Evolutionary conservation across 108 stramenopile species (phyloP), one percentile per base, ranked within the genome.

Genomic region (Nitzschia sp.): DNA sequence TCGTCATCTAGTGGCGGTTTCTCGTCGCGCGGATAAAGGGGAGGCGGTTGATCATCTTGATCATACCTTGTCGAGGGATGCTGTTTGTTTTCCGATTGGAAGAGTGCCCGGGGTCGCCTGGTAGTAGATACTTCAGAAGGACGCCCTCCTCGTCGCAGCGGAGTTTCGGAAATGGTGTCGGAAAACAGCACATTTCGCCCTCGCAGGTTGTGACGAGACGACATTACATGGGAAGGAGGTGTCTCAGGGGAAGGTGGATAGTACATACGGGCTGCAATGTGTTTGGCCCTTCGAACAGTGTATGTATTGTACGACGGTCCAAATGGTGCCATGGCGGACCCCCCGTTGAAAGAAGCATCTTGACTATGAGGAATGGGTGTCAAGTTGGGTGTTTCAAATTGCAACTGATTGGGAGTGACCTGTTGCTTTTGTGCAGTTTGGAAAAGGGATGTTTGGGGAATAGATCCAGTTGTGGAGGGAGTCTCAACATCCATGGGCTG

Each of bases 171-270:
- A 26, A 76, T 60, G 26, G 60, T 58, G 38, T 76, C 75, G 34
- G 54, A 51, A 53, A 68, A 71, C 21, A 65, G 41, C 26, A 62
- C 73, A 37, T 56, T 64, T 25, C 67, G 60, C 43, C 68, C 70
- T 29, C 69, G 63, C 38, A 71, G 57, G 50, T 67, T 67, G 12
- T 57, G 63, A 17, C 40, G 63, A 5, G 57, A n/a, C 12, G 26
- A 20, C 15, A 58, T 34, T n/a, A 25, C 51, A 15, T 19, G 29
- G 11, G 52, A 65, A 46, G 22, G 41, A 11, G 76, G 71, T 25
- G 75, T 79, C 60, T 86, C 85, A 7, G 85, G 85, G n/a, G 76
- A 72, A 7, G 85, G 77, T 43, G 53, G 72, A 43, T 85, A 85
- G 41, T 85, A 85, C 53, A 71, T 24, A 21, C 81, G 66, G n/a